A percentile compares a stretch with the other conserved stretches of the same genome.
Conservation (phyloP, 106 monocot species). For the Platanthera zijinensis region DNA sequence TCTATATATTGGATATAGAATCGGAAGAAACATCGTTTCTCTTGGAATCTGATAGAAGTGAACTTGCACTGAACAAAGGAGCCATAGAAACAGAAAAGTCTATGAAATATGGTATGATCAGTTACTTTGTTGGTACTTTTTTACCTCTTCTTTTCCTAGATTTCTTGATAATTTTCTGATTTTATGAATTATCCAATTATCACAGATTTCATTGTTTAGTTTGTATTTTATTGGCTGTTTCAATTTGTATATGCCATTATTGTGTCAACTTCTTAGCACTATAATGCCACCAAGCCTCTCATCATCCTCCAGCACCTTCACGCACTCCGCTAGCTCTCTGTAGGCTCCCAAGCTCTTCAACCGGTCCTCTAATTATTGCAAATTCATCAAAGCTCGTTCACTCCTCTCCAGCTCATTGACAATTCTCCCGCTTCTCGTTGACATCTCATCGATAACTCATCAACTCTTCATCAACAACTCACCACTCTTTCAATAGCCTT, state of each 20-base stretch:
- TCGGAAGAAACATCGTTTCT: neutral
- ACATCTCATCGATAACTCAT: too few relatives aligned
- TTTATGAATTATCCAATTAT: neutral
- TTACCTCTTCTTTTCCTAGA: neutral
- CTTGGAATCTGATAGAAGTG: neutral
- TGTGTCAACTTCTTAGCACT: neutral
- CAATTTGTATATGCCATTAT: neutral
- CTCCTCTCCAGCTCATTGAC: too few relatives aligned
- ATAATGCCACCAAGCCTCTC: too few relatives aligned
- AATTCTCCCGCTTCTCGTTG: too few relatives aligned
- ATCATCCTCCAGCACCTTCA: too few relatives aligned
- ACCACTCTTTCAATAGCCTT: too few relatives aligned
- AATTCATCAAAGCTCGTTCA: too few relatives aligned
- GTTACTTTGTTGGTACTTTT: neutral
- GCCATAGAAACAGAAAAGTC: neutral
- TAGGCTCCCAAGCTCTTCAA: too few relatives aligned
- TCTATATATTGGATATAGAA: neutral
- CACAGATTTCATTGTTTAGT: neutral
- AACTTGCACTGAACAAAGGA: neutral
- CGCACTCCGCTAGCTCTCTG: too few relatives aligned
- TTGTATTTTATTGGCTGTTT: neutral
- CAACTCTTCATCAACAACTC: too few relatives aligned
- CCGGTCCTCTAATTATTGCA: too few relatives aligned
- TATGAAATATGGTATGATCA: neutral
- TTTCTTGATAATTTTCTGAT: neutral